phyloP scores from a whole-genome alignment of 495 filamentous ascomycete species.

The Hypoxylon lenormandii region DNA sequence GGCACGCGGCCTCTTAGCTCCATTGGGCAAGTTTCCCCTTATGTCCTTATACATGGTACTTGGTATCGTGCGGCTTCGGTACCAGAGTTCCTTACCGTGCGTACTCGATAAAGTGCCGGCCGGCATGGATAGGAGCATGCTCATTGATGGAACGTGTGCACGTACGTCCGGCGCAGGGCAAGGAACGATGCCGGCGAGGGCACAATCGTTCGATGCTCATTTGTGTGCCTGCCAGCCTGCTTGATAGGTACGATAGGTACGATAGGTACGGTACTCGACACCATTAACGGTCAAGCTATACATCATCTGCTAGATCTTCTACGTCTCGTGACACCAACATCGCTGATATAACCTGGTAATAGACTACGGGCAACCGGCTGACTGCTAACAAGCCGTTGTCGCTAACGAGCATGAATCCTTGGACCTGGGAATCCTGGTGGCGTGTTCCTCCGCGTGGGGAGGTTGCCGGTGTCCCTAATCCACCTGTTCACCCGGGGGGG shows the following conservation, averaged over 20 bases:
- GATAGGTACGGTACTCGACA: neutral
- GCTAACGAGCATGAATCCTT: slow-evolving; percentile 22
- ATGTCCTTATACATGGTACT: slow-evolving; percentile 27
- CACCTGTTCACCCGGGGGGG: slow-evolving; percentile 2
- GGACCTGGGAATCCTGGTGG: slow-evolving; percentile 30
- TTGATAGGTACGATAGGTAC: slow-evolving; percentile 16
- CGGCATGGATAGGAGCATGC: slow-evolving; percentile 14
- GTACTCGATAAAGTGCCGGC: slow-evolving; percentile 5
- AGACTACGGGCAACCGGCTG: neutral
- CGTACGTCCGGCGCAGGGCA: slow-evolving; percentile 2
- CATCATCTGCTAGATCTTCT: neutral
- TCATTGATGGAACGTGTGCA: slow-evolving; percentile 17
- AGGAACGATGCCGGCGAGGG: slow-evolving; percentile 2
- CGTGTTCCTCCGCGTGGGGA: slow-evolving; percentile 34
- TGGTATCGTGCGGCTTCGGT: slow-evolving; percentile 37
- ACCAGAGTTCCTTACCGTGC: slow-evolving; percentile 25
- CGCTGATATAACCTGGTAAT: slow-evolving; percentile 8
- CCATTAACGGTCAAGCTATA: slow-evolving; percentile 5
- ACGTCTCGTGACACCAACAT: slow-evolving; percentile 20
- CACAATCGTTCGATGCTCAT: slow-evolving; percentile 18
- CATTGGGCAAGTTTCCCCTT: slow-evolving; percentile 41
- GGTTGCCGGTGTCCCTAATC: slow-evolving; percentile 17
- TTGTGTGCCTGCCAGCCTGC: slow-evolving; percentile 3
- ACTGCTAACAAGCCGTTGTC: slow-evolving; percentile 14
- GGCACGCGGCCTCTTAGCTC: slow-evolving; percentile 44